A percentile compares a stretch with the other conserved stretches of the same genome.
Conservation (phyloP, 805 yeast species). For the Pichia paraexigua region DNA sequence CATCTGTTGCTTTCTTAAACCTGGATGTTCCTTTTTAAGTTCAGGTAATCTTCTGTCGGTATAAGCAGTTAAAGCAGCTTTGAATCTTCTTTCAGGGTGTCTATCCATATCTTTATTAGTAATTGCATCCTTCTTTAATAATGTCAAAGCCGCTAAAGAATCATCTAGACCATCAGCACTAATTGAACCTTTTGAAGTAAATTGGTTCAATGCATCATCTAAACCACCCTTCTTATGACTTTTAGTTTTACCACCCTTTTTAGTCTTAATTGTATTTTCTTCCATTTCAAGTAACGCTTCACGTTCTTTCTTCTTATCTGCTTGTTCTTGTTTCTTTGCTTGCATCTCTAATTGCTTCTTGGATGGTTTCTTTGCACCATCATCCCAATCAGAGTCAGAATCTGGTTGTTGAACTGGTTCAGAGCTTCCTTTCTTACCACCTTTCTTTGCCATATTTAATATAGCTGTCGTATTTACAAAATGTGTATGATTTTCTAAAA, state of each 20-base stretch:
- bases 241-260: conserved; percentile 57
- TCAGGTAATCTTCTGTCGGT: conserved; percentile 70
- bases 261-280: conserved; percentile 45
- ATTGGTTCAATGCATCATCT: conserved; percentile 55
- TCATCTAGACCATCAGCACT: conserved; percentile 70
- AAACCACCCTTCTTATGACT: conserved; percentile 49
- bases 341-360: conserved; percentile 64
- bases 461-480: neutral
- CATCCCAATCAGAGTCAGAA: conserved; percentile 58
- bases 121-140: conserved; percentile 53
- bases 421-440: conserved; percentile 2
- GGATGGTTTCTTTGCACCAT: conserved; percentile 61
- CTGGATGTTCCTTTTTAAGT: conserved; percentile 67
- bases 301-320: conserved; percentile 74
- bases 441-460: conserved; percentile 8
- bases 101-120: conserved; percentile 60
- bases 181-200: conserved; percentile 35
- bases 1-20: conserved; percentile 69
- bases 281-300: conserved; percentile 59
- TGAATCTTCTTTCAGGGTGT: conserved; percentile 84
- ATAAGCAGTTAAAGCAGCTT: conserved; percentile 67
- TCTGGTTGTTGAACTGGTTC: conserved; percentile 18
- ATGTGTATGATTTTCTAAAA: neutral
- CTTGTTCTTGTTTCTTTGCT: conserved; percentile 67
- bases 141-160: conserved; percentile 69